Base-by-base conservation (phyloP, 345 rosid species). In the Brassica incana region DNA sequence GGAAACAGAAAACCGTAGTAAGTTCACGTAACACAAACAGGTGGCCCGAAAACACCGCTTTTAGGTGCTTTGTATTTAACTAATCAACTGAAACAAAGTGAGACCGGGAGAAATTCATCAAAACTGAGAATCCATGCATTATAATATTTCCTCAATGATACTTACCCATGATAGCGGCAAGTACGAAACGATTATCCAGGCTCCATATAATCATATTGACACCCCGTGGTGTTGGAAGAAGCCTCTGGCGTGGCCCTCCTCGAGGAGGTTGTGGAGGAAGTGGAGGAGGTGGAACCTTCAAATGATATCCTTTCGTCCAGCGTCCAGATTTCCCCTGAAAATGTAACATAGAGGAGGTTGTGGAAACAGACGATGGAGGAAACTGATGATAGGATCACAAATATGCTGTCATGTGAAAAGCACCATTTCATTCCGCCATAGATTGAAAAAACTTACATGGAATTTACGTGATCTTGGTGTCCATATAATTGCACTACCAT, bases 161-260 rank as follows among this genome's bases (percentile, higher is more conserved):
- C 66, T 84, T 90, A 95, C 99, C 99, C 99, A 95, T 93, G 77
- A 90, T 91, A 75, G 99, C 99, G 29, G 99, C 99, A 81, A 93
- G 98, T 78, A 95, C 99, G 81, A 95, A 95, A 83, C 97, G 96
- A 88, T 95, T 91, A 85, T 95, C 98, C 78, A 93, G 84, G 88
- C 99, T 95, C 99, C 99, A 93, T n/a, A 89, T 89, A 35, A 95
- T 95, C 99, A 95, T 95, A 84, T 95, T 95, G 79, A 95, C 99
- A 72, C 99, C 99, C 50, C 99, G 94, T 71, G 99, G 99, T 67
- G 97, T 93, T 62, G 99, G 98, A 77, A 95, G 94, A 71, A 91
- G 82, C 83, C 99, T 89, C 79, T 95, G 99, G 5, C 98, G 98
- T 60, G 99, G 99, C 69, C 99, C 98, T 75, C 99, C 98, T 83